These are phyloP conservation scores for Trypanosomatidae sp. DNA, from an alignment of 208 protist species.

Conservation along the genomic window DNA sequence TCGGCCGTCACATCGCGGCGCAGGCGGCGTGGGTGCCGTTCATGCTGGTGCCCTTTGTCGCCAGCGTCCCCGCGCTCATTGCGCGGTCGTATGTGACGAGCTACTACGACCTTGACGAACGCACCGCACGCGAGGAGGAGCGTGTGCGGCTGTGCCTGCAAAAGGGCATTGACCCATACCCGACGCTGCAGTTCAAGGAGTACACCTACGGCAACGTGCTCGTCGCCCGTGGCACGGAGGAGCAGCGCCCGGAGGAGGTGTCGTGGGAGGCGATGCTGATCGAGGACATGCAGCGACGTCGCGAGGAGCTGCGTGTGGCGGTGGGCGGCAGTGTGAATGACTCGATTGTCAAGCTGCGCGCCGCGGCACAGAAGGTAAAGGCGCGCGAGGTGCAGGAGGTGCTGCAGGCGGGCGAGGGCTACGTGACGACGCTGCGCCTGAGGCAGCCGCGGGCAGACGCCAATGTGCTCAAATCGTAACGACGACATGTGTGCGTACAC, in stretches of 20 bases:
- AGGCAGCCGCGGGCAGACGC: too few relatives aligned
- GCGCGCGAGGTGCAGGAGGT: background rate
- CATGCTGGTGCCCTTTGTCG: conserved; percentile 21
- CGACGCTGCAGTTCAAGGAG: conserved; percentile 76
- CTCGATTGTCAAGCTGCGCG: conserved; percentile 52
- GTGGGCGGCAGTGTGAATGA: conserved; percentile 43
- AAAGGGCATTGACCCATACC: conserved; percentile 86
- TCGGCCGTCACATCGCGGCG: conserved; percentile 24
- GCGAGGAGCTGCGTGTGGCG: conserved; percentile 61
- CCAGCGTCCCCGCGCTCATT: conserved; percentile 26
- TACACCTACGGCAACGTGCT: conserved; percentile 63
- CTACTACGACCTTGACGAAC: conserved; percentile 26
- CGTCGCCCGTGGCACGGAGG: conserved; percentile 12
- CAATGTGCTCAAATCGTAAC: too few relatives aligned
- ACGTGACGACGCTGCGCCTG: too few relatives aligned
- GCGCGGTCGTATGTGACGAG: conserved; percentile 53
- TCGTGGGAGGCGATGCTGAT: conserved; percentile 50
- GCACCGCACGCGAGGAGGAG: conserved; percentile 54
- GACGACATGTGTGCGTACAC: too few relatives aligned
- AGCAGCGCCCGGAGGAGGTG: conserved; percentile 20
- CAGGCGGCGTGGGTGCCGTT: conserved; percentile 74
- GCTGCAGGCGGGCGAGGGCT: too few relatives aligned
- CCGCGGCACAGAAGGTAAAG: background rate
- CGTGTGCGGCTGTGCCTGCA: conserved; percentile 80
- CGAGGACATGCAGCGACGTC: conserved; percentile 33